These are phyloP conservation scores for Candida nitratophila DNA, from an alignment of 805 yeast species.

Conservation along the genomic window DNA sequence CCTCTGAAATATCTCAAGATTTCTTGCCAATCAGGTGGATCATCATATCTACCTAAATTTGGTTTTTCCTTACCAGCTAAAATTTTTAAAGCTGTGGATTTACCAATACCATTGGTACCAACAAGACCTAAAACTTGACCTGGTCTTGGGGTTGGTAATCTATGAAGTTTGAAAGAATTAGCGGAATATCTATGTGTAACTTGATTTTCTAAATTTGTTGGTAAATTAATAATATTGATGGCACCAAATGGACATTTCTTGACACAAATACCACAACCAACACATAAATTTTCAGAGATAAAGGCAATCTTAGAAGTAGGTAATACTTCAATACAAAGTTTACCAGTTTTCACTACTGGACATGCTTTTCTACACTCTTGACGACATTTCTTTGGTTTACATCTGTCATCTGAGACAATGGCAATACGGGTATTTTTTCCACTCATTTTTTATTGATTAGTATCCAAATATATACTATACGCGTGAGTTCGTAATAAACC, in stretches of 20 bases:
- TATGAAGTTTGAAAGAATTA: constrained; percentile 92
- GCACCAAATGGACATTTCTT: constrained; percentile 99
- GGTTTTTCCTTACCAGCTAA: constrained; percentile 98
- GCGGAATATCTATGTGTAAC: constrained; percentile 98
- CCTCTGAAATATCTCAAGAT: constrained; percentile 91
- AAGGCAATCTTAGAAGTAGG: constrained; percentile 91
- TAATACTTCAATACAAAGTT: constrained; percentile 91
- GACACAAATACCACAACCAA: constrained; percentile 99
- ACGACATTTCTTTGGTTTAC: constrained; percentile 97
- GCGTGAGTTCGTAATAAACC: not conserved
- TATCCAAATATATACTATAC: not conserved
- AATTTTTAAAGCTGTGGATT: constrained; percentile 93
- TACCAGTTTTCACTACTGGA: constrained; percentile 98
- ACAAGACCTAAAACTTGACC: constrained; percentile 97
- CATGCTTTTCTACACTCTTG: constrained; percentile 96
- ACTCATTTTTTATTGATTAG: constrained; percentile 18
- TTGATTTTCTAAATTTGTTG: constrained; percentile 87
- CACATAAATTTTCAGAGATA: constrained; percentile 88
- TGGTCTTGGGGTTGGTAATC: constrained; percentile 97
- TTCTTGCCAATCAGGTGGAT: constrained; percentile 97
- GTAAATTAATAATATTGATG: constrained; percentile 89
- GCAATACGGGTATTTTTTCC: constrained; percentile 74
- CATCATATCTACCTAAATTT: constrained; percentile 86
- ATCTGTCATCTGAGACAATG: constrained; percentile 86
- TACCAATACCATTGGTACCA: constrained; percentile 99